Conservation (phyloP, 192 early-diverging fungal species). For the Martensiomyces pterosporus region DNA sequence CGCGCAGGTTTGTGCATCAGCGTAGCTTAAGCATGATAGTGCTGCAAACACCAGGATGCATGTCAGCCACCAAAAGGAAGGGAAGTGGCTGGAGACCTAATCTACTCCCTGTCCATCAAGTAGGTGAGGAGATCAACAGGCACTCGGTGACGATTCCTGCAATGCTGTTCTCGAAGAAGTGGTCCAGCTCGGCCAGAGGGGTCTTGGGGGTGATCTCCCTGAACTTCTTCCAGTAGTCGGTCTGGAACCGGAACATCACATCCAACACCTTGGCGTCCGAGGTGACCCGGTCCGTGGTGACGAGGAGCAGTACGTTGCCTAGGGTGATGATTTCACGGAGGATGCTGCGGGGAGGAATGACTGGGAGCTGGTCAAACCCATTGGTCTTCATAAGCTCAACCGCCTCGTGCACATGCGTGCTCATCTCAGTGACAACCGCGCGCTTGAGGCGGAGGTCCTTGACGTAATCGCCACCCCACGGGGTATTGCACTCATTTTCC, state of each 20-base stretch:
- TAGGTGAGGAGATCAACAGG: no score
- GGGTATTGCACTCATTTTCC: no score
- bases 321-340: constrained; percentile 87
- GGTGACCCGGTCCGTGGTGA: constrained; percentile 65
- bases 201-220: constrained; percentile 84
- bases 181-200: constrained; percentile 71
- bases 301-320: constrained; percentile 77
- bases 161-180: constrained; percentile 91
- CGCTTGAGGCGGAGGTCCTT: constrained; percentile 72
- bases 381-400: constrained; percentile 81
- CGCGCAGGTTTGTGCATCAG: no score
- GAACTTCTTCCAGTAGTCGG: constrained; percentile 64
- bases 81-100: no score
- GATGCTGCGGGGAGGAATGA: no score
- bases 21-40: no score
- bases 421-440: no score
- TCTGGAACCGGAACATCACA: constrained; percentile 80
- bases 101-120: no score
- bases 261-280: constrained; percentile 61
- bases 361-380: constrained; percentile 81
- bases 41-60: no score
- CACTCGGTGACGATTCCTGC: constrained; percentile 85
- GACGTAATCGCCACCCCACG: constrained; percentile 81
- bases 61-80: no score
- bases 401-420: constrained; percentile 83